Base-by-base conservation (phyloP, 371 early-diverging fungal species). In the Mucor circinelloides region DNA sequence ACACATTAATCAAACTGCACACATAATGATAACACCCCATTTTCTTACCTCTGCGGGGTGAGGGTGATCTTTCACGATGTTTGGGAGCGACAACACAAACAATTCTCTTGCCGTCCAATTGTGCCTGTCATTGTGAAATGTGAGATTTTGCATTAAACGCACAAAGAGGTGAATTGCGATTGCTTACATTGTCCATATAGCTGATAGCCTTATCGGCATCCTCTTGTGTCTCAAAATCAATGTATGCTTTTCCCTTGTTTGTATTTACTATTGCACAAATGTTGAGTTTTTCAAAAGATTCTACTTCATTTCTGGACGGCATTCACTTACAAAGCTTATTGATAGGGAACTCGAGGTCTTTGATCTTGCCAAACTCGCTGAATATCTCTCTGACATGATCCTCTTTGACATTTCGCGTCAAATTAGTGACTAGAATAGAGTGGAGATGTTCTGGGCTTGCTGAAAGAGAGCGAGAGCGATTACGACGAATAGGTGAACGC, bases 181-280 rank as follows among this genome's bases (percentile, higher is more conserved):
- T 19, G 55, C 71, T 72, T 81, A 80, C 84, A 48, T 80, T 81
- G 60, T 86, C 80, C 87, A 86, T 86, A 38, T 76, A 80, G 23
- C 79, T 80, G 15, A 88, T 70, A n/a, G 86, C 87, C 63, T 77
- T 70, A 28, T 81, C 74, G 8, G 86, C 85, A 8, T 85, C 86
- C 58, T 85, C 84, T 17, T 79, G 78, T 0, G 79, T 85, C 61
- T 79, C 86, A 64, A 72, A 88, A 64, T 88, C 86, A 61, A 88
- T 69, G 64, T 81, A 82, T 25, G 87, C 87, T 30, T 72, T 80
- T 46, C 87, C 88, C 42, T 77, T 71, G 60, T 88, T 88, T 67
- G 77, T 75, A 19, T 79, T 74, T 64, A 83, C 87, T 81, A 71
- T 25, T 52, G 27, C 27, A 52, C 25, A 12, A 52, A 25, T 27